These are phyloP conservation scores for Phytophthora sp. DNA, from an alignment of 352 stramenopile genomes.

Conservation along the genomic window DNA sequence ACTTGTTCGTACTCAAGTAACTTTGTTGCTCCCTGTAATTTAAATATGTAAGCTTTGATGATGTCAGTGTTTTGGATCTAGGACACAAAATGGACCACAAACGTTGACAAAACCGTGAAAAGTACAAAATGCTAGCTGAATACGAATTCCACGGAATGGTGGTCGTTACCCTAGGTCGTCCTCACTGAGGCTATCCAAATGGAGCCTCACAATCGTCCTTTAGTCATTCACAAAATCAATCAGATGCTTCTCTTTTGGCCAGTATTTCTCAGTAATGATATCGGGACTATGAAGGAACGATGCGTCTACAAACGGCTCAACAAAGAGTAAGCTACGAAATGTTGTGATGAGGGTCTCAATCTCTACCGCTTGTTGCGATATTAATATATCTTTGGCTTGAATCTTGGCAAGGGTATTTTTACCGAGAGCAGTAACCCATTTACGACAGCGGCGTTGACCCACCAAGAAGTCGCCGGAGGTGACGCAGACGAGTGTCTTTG, in stretches of 20 bases:
- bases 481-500: not conserved
- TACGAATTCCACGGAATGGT: no score
- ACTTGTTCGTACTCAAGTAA: no score
- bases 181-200: no score
- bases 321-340: not conserved
- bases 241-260: not conserved
- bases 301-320: not conserved
- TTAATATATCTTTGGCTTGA: not conserved
- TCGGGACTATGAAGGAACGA: not conserved
- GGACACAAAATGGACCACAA: no score
- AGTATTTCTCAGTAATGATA: not conserved
- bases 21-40: no score
- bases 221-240: not conserved
- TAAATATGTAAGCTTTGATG: no score
- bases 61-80: no score
- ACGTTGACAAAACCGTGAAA: no score
- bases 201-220: no score
- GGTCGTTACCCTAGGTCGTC: no score
- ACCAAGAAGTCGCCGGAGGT: not conserved
- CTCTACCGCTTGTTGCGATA: not conserved
- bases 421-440: not conserved
- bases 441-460: not conserved
- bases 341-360: not conserved
- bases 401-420: not conserved
- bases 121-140: no score